These are phyloP conservation scores for Aureococcus anophagefferens DNA, from an alignment of 108 stramenopile genomes.

Conservation along the genomic window DNA sequence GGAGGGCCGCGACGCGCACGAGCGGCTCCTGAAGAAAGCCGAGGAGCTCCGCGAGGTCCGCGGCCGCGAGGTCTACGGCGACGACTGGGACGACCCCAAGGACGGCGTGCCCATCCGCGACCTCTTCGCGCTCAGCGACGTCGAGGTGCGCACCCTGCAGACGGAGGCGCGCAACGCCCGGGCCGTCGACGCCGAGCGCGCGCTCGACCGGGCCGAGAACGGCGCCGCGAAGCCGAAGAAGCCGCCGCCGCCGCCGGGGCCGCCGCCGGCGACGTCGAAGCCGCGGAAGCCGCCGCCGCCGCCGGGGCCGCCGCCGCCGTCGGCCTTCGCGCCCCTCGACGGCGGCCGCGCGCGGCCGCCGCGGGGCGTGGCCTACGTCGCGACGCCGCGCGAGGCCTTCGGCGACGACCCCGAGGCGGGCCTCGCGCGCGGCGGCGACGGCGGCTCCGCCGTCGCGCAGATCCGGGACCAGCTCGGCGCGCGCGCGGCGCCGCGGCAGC, in stretches of 20 bases:
- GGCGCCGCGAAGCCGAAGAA: neutral
- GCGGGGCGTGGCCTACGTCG: neutral
- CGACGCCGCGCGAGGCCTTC: conserved; percentile 1
- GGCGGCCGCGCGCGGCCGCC: neutral
- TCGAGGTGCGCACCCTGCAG: neutral
- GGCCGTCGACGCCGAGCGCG: neutral
- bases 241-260: neutral
- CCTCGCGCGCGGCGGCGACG: no score
- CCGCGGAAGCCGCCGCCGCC: neutral
- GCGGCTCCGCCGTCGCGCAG: no score
- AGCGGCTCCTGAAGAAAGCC: neutral
- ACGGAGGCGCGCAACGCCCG: no score
- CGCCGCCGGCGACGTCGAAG: neutral
- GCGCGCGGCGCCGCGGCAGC: no score
- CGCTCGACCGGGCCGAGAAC: neutral
- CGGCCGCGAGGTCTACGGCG: neutral
- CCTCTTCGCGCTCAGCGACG: neutral
- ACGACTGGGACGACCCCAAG: neutral
- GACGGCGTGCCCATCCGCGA: neutral
- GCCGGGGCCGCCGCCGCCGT: neutral
- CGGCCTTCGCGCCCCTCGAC: no score
- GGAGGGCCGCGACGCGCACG: neutral
- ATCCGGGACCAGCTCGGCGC: no score
- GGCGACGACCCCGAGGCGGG: neutral
- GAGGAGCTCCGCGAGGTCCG: neutral